A percentile compares a stretch with the other conserved stretches of the same genome.
phyloP scores from a whole-genome alignment of 805 yeast species.

The Ogataea degrootiae region DNA sequence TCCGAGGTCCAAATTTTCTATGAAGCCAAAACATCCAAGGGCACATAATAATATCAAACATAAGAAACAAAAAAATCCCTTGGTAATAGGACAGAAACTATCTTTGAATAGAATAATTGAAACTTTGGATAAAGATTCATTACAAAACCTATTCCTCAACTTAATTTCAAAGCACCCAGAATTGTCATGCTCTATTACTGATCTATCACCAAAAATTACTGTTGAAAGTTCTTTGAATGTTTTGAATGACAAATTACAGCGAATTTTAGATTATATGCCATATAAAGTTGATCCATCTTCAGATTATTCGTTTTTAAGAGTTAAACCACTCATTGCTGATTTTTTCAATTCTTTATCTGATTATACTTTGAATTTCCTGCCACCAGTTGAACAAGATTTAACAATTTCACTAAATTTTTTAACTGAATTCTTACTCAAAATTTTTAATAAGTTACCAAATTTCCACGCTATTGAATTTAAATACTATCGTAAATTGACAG shows the following conservation, averaged over 20 bases:
- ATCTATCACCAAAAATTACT: conserved; percentile 55
- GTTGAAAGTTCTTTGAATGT: conserved; percentile 46
- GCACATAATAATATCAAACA: conserved; percentile 1
- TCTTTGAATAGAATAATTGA: conserved; percentile 65
- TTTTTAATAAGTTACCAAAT: conserved; percentile 61
- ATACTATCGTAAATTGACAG: conserved; percentile 35
- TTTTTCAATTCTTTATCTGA: conserved; percentile 70
- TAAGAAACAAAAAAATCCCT: conserved; percentile 34
- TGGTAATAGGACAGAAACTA: conserved; percentile 52
- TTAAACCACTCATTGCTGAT: conserved; percentile 62
- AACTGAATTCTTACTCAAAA: conserved; percentile 49
- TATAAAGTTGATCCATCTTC: conserved; percentile 68
- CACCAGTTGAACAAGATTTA: conserved; percentile 59
- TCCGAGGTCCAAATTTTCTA: conserved; percentile 2
- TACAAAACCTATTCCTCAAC: conserved; percentile 47
- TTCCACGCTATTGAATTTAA: conserved; percentile 55
- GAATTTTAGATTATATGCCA: conserved; percentile 53
- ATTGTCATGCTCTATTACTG: conserved; percentile 44
- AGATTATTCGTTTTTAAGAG: conserved; percentile 74
- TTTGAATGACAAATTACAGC: conserved; percentile 41
- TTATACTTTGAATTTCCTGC: conserved; percentile 65
- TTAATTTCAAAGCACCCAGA: conserved; percentile 62
- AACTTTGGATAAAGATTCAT: conserved; percentile 52
- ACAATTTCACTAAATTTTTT: conserved; percentile 56
- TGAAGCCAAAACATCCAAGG: conserved; percentile 7